Evolutionary conservation across 2,329 filamentous ascomycete species (phyloP), one percentile per base, ranked within the genome.

Genomic region (Aspergillus sp.): DNA sequence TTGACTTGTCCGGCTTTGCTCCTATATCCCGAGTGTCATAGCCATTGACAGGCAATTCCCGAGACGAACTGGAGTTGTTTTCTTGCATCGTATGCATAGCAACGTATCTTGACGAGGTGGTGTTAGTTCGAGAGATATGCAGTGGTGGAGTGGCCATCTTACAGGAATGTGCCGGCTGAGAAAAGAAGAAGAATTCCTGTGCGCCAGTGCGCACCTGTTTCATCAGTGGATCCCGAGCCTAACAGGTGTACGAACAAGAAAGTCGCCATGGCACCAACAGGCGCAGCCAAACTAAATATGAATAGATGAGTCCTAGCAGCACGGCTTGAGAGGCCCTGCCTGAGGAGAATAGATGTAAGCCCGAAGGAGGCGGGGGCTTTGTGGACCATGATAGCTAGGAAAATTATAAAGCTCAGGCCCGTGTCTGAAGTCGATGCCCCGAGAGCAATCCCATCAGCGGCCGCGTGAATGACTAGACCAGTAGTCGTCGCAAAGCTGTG

Each of bases 61-160:
- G 72, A 12, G 70, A 61, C 5, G 64, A 53, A 5, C 67, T 68
- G 19, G 71, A 66, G n/a, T 71, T 71, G 53, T 76, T 78, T 68
- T 96, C 93, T 71, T 96, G 90, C 91, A 98, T 96, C 1, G 93
- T 92, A 71, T 99, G 95, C 93, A 98, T 97, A 1, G 95, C 95
- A 44, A 99, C 95, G 70, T 98, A 96, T 66, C 91, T 96, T 62
- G 13, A 49, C 9, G 46, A 4, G 48, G 8, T 12, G 58, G 64
- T 51, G 62, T 61, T 22, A 12, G 19, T 33, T 37, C 15, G 4
- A 24, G 27, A 5, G 22, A 8, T 7, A 50, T 34, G n/a, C 33
- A 6, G 20, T 5, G 9, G 20, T n/a, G 24, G 12, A 37, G 9
- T 37, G 34, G 44, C 81, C 19, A n/a, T 24, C 90, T 84, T 78